These are phyloP conservation scores for Sordariomycetes sp. DNA, from an alignment of 2,329 filamentous ascomycete species.

Conservation along the genomic window DNA sequence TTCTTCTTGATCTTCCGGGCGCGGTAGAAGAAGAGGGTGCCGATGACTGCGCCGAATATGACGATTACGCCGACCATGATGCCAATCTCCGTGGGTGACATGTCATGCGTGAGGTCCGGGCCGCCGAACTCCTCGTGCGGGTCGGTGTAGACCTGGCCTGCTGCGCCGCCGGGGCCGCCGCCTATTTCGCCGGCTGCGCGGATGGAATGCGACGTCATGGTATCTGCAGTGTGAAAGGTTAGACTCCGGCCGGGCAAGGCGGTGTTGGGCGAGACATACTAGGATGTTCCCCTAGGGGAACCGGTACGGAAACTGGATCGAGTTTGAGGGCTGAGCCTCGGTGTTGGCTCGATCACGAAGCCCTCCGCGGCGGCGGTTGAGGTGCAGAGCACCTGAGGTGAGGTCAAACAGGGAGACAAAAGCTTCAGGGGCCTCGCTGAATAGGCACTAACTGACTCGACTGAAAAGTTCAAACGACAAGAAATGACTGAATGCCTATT, in stretches of 20 bases:
- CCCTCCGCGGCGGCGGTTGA: too few relatives aligned
- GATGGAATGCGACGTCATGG: not conserved
- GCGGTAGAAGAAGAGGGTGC: conserved; percentile 6
- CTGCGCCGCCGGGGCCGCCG: conserved; percentile 7
- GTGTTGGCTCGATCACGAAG: not conserved
- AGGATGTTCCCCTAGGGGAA: too few relatives aligned
- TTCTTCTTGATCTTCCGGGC: not conserved
- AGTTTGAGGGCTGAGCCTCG: not conserved
- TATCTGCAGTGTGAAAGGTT: not conserved
- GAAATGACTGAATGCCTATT: not conserved
- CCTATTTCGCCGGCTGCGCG: not conserved
- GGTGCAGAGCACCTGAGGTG: not conserved
- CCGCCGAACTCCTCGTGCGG: conserved; percentile 7
- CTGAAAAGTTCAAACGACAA: not conserved
- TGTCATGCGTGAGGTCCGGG: not conserved
- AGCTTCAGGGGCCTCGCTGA: not conserved
- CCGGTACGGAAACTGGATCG: too few relatives aligned
- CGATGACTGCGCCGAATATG: conserved; percentile 5
- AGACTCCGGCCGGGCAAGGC: not conserved
- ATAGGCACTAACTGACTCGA: too few relatives aligned
- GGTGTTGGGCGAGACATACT: too few relatives aligned
- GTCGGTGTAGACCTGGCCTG: conserved; percentile 5
- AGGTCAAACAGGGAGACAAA: not conserved
- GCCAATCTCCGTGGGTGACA: conserved; percentile 6
- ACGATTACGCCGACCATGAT: conserved; percentile 7